Percentiles rank a stretch among this genome's conserved stretches.
Evolutionary conservation across 805 yeast species (phyloP).

Genomic region (Teunomyces tritomae): DNA sequence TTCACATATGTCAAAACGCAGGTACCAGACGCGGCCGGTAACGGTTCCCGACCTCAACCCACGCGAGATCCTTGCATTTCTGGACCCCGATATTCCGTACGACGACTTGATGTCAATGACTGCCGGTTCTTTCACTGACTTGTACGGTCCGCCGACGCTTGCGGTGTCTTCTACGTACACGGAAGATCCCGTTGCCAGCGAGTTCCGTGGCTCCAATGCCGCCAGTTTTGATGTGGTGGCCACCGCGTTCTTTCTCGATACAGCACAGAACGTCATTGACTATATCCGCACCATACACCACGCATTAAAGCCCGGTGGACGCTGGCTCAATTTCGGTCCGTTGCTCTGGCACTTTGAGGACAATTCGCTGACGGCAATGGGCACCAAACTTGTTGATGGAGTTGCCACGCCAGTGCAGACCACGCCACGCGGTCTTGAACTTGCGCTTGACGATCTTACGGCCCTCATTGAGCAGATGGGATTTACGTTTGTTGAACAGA

Average conservation of each 20-base stretch:
- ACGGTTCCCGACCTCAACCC: slow-evolving; percentile 54
- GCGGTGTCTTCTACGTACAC: slow-evolving; percentile 34
- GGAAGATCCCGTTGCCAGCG: slow-evolving; percentile 34
- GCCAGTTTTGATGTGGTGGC: slow-evolving; percentile 44
- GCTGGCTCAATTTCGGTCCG: slow-evolving; percentile 70
- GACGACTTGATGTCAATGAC: slow-evolving; percentile 64
- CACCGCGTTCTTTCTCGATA: slow-evolving; percentile 64
- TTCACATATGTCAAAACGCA: slow-evolving; percentile 44
- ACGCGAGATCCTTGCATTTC: slow-evolving; percentile 28
- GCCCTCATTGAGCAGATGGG: slow-evolving; percentile 47
- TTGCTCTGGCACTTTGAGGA: slow-evolving; percentile 71
- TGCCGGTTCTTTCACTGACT: slow-evolving; percentile 69
- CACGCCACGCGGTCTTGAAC: slow-evolving; percentile 56
- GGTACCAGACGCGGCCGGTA: slow-evolving; percentile 49
- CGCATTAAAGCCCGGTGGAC: slow-evolving; percentile 44
- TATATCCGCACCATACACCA: slow-evolving; percentile 49
- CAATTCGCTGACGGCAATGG: slow-evolving; percentile 28
- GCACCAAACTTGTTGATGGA: slow-evolving; percentile 14
- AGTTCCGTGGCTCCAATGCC: slow-evolving; percentile 41
- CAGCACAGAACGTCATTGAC: slow-evolving; percentile 58
- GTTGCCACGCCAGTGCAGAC: slow-evolving; percentile 25
- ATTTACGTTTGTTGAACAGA: slow-evolving; percentile 46
- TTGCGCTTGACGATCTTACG: slow-evolving; percentile 54
- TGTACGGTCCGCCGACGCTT: slow-evolving; percentile 53
- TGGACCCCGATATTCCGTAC: slow-evolving; percentile 41